A percentile compares a stretch with the other conserved stretches of the same genome.
Evolutionary conservation across 2,329 filamentous ascomycete genomes (phyloP).

Genomic region (Neurospora crassa): DNA sequence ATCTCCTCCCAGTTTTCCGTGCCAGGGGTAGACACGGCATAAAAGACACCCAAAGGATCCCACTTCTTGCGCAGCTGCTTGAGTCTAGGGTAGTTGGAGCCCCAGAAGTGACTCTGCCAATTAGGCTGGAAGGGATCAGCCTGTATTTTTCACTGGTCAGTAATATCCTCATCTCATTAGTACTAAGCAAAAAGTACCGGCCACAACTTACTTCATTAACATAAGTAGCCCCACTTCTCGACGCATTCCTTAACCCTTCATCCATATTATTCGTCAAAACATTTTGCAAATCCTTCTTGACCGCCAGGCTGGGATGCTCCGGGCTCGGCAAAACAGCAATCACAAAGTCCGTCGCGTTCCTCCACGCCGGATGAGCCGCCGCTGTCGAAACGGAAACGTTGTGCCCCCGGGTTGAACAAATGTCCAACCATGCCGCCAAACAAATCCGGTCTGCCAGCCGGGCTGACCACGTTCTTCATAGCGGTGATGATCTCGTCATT

Average conservation of each 20-base stretch:
- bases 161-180: no score
- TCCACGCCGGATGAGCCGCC: constrained; percentile 29
- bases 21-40: constrained; percentile 32
- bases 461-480: constrained; percentile 22
- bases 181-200: no score
- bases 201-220: constrained; percentile 31
- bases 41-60: constrained; percentile 33
- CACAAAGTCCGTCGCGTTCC: constrained; percentile 26
- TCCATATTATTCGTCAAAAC: constrained; percentile 28
- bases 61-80: constrained; percentile 31
- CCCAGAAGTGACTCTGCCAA: constrained; percentile 31
- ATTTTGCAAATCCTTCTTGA: constrained; percentile 30
- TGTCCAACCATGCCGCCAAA: constrained; percentile 26
- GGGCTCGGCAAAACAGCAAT: constrained; percentile 24
- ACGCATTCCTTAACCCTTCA: constrained; percentile 26
- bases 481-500: constrained; percentile 28
- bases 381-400: constrained; percentile 23
- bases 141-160: neutral
- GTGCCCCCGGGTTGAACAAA: constrained; percentile 29
- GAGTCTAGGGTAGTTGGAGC: constrained; percentile 26
- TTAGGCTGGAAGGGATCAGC: constrained; percentile 23
- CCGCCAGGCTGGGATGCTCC: constrained; percentile 27
- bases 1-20: constrained; percentile 34
- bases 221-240: constrained; percentile 30
- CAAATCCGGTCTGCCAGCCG: constrained; percentile 14